Evolutionary conservation across 768 basidiomycete species (phyloP), one percentile per base, ranked within the genome.

Genomic region (Leccinum imitatum): DNA sequence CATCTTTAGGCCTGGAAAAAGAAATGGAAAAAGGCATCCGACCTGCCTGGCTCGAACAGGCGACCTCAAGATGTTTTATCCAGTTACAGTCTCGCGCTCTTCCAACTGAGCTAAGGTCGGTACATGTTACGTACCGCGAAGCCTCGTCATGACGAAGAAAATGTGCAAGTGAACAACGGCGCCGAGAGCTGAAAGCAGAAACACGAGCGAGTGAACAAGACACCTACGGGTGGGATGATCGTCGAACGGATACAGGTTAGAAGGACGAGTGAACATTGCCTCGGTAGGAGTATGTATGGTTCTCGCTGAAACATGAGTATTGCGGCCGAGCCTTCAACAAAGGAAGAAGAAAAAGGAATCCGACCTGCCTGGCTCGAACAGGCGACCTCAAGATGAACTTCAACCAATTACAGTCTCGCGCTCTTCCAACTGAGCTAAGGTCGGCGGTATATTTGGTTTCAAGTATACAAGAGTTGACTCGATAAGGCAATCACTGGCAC

Each of bases 31-130:
- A 53, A 35, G 52, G 6, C 7, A 50, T 82, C 80, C 80, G 77
- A 80, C 75, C 77, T 82, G 79, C 80, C 82, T 82, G 82, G 82
- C 66, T 83, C 81, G 82, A 83, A 83, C 82, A 81, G 82, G 80
- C 79, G 80, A 82, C 82, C 72, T 78, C 77, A 77, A 82, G 80
- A 82, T 82, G 53, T 61, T 54, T 59, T 68, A 67, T 41, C 72
- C 68, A 69, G 4, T 77, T 78, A 78, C 74, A 77, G 78, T 79
- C 78, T 76, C 71, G 77, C 77, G 77, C 78, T 79, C 77, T 79
- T 79, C 78, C 78, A 79, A 77, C 78, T 79, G 79, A 79, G 69
- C 71, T 71, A 68, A 71, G 67, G 64, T 67, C 65, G 65, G 51
- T n/a, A n/a, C 17, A 15, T 0, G 6, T 15, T 39, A 47, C 21